Evolutionary conservation across 108 stramenopile species (phyloP), one percentile per base, ranked within the genome.

Genomic region (Nitzschia putrida): DNA sequence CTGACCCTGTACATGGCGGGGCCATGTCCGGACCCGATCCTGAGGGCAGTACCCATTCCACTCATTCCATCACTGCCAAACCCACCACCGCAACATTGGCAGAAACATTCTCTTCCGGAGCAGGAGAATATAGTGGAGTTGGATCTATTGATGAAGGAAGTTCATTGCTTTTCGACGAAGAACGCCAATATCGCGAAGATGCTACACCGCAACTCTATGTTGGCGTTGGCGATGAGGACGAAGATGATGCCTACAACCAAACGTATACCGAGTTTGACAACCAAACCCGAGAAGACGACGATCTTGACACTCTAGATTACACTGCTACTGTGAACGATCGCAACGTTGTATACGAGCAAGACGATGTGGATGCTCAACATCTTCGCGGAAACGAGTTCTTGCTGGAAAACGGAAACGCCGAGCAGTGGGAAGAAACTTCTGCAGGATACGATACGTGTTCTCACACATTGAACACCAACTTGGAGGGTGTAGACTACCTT

Each of bases 91-190:
- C 66, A 43, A 73, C 72, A 7, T 38, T 57, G 54, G 64, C 64
- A 0, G 72, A 73, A 50, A 65, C 64, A 3, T 73, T 73, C 60
- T 73, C 72, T 20, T 73, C 72, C 20, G 60, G 71, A 21, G 61
- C 23, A 13, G 14, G 20, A 44, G 61, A 44, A 7, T 37, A 45
- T 1, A 21, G 43, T 13, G n/a, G 44, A 47, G 61, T 44, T 24
- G 44, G 23, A 45, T 44, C 44, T 3, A 20, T 59, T 10, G 61
- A 44, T 7, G 61, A 40, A 13, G 43, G 40, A 24, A 24, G 44
- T 22, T 34, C 29, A 3, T 34, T 34, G 29, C 26, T 37, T 0
- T 26, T 38, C 38, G 58, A 37, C 20, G 39, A 39, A 2, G 29
- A 59, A 2, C n/a, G 44, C 21, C 8, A 44, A 9, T 41, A 63